Conservation (phyloP, 2,329 filamentous ascomycete genomes). For the Talaromyces pinophilus region DNA sequence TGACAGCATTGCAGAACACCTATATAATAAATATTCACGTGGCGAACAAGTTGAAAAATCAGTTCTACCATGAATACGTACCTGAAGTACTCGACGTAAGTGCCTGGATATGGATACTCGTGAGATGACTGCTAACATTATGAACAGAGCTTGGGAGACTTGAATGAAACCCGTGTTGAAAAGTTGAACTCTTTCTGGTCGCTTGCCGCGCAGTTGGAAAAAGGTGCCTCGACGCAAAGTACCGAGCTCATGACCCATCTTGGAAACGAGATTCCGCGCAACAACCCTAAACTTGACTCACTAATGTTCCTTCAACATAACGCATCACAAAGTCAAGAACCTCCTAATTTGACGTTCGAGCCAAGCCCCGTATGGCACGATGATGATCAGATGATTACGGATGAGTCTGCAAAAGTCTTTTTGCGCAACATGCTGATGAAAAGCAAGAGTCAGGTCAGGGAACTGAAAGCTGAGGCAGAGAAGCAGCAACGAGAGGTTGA, state of each 20-base stretch:
- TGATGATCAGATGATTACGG: conserved; percentile 79
- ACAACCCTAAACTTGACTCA: conserved; percentile 84
- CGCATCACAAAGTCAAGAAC: conserved; percentile 77
- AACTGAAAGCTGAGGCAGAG: conserved; percentile 79
- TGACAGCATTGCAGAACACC: conserved; percentile 64
- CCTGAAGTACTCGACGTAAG: conserved; percentile 86
- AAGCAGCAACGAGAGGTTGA: conserved; percentile 86
- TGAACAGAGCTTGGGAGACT: conserved; percentile 74
- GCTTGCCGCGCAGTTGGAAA: conserved; percentile 75
- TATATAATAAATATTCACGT: conserved; percentile 96
- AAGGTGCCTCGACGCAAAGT: conserved; percentile 73
- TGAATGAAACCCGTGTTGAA: conserved; percentile 82
- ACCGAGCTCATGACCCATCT: conserved; percentile 71
- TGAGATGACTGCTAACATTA: background rate
- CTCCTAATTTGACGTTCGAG: conserved; percentile 81
- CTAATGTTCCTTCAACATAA: conserved; percentile 99
- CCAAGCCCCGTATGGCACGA: conserved; percentile 97
- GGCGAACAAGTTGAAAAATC: conserved; percentile 95
- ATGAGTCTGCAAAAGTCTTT: conserved; percentile 85
- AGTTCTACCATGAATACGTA: conserved; percentile 95
- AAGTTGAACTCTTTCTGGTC: conserved; percentile 87
- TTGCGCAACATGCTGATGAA: conserved; percentile 89
- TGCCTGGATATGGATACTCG: background rate
- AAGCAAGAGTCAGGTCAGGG: conserved; percentile 79
- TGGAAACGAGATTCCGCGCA: conserved; percentile 78